Evolutionary conservation across 805 yeast genomes (phyloP).

Genomic region (Zygosaccharomyces lentus): DNA sequence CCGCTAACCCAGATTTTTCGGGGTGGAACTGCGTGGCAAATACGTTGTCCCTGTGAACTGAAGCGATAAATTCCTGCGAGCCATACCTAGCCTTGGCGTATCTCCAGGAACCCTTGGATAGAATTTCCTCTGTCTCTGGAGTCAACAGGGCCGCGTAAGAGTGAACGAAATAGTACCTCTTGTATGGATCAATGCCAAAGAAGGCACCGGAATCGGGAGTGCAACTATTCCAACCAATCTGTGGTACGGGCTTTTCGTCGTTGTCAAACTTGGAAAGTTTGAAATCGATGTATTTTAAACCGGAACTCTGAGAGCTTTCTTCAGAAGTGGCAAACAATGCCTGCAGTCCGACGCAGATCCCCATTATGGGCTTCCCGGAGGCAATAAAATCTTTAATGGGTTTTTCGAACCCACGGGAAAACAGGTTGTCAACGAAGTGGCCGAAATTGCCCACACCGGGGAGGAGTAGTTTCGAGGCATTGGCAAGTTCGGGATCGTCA

Average conservation of each 20-base stretch:
- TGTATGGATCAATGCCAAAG: slow-evolving; percentile 60
- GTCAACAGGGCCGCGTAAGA: slow-evolving; percentile 78
- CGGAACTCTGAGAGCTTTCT: slow-evolving; percentile 61
- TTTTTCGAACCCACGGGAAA: slow-evolving; percentile 53
- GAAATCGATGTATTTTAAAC: slow-evolving; percentile 56
- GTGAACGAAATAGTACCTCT: slow-evolving; percentile 91
- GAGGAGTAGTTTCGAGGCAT: slow-evolving; percentile 58
- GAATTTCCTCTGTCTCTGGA: slow-evolving; percentile 33
- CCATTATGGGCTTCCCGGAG: slow-evolving; percentile 87
- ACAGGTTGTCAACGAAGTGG: slow-evolving; percentile 76
- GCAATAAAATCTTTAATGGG: slow-evolving; percentile 65
- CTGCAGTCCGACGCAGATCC: slow-evolving; percentile 96
- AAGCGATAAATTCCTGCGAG: slow-evolving; percentile 75
- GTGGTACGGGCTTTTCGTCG: slow-evolving; percentile 79
- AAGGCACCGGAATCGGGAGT: slow-evolving; percentile 35
- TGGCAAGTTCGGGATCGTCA: slow-evolving; percentile 44
- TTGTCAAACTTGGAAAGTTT: slow-evolving; percentile 58
- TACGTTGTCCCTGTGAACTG: slow-evolving; percentile 67
- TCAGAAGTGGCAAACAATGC: slow-evolving; percentile 70
- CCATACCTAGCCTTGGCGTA: slow-evolving; percentile 73
- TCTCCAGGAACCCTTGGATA: slow-evolving; percentile 54
- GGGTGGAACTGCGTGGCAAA: slow-evolving; percentile 99
- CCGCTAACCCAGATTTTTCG: slow-evolving; percentile 94
- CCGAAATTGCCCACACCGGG: slow-evolving; percentile 99
- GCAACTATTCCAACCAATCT: slow-evolving; percentile 88